Conservation (phyloP, 2,329 filamentous ascomycete species). For the Alternaria metachromatica region DNA sequence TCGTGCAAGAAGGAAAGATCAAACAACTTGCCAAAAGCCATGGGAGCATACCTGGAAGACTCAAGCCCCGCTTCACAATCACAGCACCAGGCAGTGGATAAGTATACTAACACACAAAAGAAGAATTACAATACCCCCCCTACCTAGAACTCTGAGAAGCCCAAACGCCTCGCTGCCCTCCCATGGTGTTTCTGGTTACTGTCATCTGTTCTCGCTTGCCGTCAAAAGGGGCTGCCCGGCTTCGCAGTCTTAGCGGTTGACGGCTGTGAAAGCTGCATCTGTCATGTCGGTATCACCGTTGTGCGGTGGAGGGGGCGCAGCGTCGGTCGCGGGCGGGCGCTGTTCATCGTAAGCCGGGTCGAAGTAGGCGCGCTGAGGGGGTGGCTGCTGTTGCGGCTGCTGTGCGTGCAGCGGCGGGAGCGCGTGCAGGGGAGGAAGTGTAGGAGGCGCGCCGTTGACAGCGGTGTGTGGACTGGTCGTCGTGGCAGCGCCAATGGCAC, state of each 20-base stretch:
- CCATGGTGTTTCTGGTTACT: neutral
- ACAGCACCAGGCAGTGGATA: neutral
- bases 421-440: constrained; percentile 33
- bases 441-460: constrained; percentile 36
- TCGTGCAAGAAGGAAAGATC: neutral
- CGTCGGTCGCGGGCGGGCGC: constrained; percentile 23
- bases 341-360: constrained; percentile 44
- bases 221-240: neutral
- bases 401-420: constrained; percentile 37
- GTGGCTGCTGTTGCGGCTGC: constrained; percentile 21
- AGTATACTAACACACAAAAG: constrained; percentile 6
- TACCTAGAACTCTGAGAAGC: neutral
- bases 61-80: neutral
- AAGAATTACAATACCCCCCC: neutral
- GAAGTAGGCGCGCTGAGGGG: constrained; percentile 34
- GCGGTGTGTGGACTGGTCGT: constrained; percentile 34
- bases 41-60: neutral
- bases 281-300: constrained; percentile 53
- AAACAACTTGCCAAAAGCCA: neutral
- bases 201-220: neutral
- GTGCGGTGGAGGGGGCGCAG: constrained; percentile 25
- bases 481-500: constrained; percentile 23
- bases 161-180: constrained; percentile 17
- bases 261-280: constrained; percentile 49
- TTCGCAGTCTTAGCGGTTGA: constrained; percentile 41